A percentile compares a stretch with the other conserved stretches of the same genome.
phyloP scores from a whole-genome alignment of 2,329 filamentous ascomycete genomes.

The Aureobasidium lini region DNA sequence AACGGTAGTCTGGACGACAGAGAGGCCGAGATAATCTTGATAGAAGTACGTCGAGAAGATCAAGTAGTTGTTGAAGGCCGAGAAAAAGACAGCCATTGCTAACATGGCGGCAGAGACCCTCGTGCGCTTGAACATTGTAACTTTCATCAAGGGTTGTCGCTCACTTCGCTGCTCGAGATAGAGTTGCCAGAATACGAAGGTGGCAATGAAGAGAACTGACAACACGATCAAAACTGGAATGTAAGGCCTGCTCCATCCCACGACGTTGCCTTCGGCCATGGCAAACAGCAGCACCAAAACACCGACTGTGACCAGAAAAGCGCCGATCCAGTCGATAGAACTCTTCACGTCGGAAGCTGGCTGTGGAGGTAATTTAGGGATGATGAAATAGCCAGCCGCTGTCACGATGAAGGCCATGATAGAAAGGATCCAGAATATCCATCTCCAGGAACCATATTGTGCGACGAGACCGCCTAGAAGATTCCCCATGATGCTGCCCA shows the following conservation, averaged over 20 bases:
- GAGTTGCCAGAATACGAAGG: constrained; percentile 56
- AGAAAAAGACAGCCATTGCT: constrained; percentile 61
- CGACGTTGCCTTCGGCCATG: constrained; percentile 61
- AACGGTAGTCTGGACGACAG: constrained; percentile 58
- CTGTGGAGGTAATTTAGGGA: constrained; percentile 43
- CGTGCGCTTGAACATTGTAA: constrained; percentile 54
- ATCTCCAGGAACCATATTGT: constrained; percentile 57
- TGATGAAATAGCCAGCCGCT: constrained; percentile 50
- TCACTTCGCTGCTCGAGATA: constrained; percentile 48
- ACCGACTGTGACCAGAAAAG: constrained; percentile 53
- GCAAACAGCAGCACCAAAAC: constrained; percentile 58
- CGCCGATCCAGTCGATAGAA: constrained; percentile 61
- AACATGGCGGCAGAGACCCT: constrained; percentile 57
- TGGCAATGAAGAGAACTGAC: constrained; percentile 47
- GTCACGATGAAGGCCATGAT: constrained; percentile 53
- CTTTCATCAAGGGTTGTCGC: constrained; percentile 55
- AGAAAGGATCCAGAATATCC: constrained; percentile 59
- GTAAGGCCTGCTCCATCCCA: constrained; percentile 60
- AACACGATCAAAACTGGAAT: constrained; percentile 53
- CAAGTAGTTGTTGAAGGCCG: constrained; percentile 60
- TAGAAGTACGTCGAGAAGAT: constrained; percentile 62
- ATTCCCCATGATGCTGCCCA: constrained; percentile 59
- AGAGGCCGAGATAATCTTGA: constrained; percentile 57
- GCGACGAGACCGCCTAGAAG: constrained; percentile 56
- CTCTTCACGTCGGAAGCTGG: constrained; percentile 28